These are phyloP conservation scores for Madurella fahalii DNA, from an alignment of 2,329 filamentous ascomycete species.

Conservation along the genomic window DNA sequence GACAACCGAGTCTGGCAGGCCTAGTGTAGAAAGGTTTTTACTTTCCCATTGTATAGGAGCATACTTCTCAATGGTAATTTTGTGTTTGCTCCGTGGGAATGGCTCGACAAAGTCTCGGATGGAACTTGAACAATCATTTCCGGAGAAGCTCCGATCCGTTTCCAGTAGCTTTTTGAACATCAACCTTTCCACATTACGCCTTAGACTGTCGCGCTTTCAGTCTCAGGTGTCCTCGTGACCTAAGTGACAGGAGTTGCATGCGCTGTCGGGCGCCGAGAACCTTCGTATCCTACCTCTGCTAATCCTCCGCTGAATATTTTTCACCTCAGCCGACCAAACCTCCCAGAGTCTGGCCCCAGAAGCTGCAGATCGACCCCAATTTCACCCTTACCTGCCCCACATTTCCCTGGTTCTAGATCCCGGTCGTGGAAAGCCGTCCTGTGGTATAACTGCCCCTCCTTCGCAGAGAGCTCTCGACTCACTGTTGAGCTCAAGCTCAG, in stretches of 20 bases:
- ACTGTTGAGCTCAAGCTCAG: background rate
- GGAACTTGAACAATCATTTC: no score
- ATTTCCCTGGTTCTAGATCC: conserved; percentile 4
- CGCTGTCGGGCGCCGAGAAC: background rate
- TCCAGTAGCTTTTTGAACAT: no score
- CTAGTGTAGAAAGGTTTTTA: no score
- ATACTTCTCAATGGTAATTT: no score
- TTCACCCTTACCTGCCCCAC: background rate
- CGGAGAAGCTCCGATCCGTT: no score
- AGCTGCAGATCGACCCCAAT: conserved; percentile 7
- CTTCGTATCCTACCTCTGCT: background rate
- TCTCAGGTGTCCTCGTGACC: conserved; percentile 6
- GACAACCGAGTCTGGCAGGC: no score
- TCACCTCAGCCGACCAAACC: background rate
- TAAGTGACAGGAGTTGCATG: background rate
- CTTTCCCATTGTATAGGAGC: no score
- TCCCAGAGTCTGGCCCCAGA: background rate
- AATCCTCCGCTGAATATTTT: background rate
- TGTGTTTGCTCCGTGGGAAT: no score
- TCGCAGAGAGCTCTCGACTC: background rate
- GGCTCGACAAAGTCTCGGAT: no score
- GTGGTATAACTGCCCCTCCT: conserved; percentile 6
- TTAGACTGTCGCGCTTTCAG: background rate
- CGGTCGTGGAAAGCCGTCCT: background rate
- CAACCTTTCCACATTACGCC: background rate